Evolutionary conservation across 257 asterid species (phyloP).

Genomic region (Solanum okadae): DNA sequence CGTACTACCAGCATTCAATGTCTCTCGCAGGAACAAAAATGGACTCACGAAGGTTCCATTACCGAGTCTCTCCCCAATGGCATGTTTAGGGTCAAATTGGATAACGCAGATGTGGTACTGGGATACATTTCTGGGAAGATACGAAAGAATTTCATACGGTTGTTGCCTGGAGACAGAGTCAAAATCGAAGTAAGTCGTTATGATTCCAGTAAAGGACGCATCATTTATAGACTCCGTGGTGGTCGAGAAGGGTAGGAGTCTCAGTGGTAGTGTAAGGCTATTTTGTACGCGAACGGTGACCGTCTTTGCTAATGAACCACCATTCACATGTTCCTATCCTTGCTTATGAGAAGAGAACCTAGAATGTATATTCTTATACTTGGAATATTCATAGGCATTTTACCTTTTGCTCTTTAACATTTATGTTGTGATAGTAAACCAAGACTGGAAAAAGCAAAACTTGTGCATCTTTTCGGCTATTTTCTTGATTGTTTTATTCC

Average conservation of each 20-base stretch:
- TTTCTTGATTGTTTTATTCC: neutral
- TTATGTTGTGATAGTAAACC: neutral
- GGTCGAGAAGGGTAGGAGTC: slow-evolving; percentile 1
- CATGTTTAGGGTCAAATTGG: slow-evolving; percentile 16
- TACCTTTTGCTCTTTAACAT: neutral
- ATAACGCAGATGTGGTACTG: slow-evolving; percentile 9
- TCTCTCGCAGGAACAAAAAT: slow-evolving; percentile 3
- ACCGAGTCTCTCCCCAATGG: slow-evolving; percentile 19
- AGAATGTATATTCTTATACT: neutral
- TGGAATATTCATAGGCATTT: neutral
- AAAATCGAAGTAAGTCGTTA: slow-evolving; percentile 7
- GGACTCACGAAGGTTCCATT: slow-evolving; percentile 11
- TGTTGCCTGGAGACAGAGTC: slow-evolving; percentile 10
- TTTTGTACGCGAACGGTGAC: neutral
- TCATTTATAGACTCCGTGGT: slow-evolving; percentile 11
- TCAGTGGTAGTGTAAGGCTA: neutral
- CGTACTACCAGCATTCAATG: neutral
- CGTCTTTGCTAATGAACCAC: neutral
- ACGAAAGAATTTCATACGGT: slow-evolving; percentile 11
- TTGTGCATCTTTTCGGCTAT: neutral
- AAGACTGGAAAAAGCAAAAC: neutral
- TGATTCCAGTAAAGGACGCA: slow-evolving; percentile 13
- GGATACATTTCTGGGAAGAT: slow-evolving; percentile 23
- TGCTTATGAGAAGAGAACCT: neutral
- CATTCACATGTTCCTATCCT: neutral